Evolutionary conservation across 352 stramenopile species (phyloP), one percentile per base, ranked within the genome.

Genomic region (Globisporangium middletonii): DNA sequence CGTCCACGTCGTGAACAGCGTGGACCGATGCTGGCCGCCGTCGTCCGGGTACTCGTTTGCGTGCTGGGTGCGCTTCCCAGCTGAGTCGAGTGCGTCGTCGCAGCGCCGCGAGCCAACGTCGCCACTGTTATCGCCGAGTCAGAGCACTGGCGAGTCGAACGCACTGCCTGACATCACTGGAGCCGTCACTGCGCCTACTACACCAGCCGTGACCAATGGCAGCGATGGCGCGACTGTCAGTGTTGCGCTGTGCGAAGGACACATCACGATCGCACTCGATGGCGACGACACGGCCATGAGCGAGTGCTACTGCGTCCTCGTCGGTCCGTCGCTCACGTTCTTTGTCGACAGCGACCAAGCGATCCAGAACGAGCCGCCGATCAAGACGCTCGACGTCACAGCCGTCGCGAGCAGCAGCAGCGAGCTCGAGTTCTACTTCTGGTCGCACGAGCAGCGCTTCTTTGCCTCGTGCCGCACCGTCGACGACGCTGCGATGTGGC

Each of bases 1-100:
- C 37, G 65, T 89, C 19, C 78, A 89, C 43, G 64, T 89, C 53
- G 71, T 86, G 15, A 88, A 86, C 45, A 77, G 60, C 51, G 52
- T 51, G 9, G 81, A 90, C 59, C 75, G 75, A 33, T 38, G 73
- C 11, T 94, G 83, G 83, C 83, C 83, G 28, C 76, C 83, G 18
- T 65, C 74, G 37, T 86, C 75, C 35, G 83, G 81, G 12, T 94
- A 92, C 50, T 88, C 79, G 0, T 89, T 92, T 64, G 77, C 77
- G 2, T 91, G 77, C 41, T 94, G 83, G 83, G 49, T 90, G 1
- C 65, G 71, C 13, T 85, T 94, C 59, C 75, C 81, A 42, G 16
- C 48, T 8, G 49, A 49, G 7, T 18, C 37, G 1, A 27, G 35
- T 19, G 47, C 19, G 4, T 0, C 5, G 11, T 12, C 15, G 23